Evolutionary conservation across 2,329 filamentous ascomycete genomes (phyloP), one percentile per base, ranked within the genome.

Genomic region (Botrytis galanthina): DNA sequence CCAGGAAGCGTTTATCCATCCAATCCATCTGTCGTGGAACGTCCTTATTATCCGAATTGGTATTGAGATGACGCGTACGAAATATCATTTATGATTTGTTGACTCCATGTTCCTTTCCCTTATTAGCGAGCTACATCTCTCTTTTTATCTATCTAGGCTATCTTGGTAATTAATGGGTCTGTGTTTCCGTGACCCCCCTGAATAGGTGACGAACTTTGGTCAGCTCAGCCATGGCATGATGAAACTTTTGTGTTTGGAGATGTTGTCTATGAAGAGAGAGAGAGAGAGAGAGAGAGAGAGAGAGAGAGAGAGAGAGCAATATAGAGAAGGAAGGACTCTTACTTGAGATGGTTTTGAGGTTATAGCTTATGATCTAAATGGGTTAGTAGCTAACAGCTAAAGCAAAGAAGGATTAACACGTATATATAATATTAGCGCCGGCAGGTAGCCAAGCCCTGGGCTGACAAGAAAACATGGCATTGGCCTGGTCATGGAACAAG

Each of bases 401-500:
- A 54, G 26, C 48, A n/a, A 14, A n/a, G 48, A n/a, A 54, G 48
- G 48, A 54, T n/a, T n/a, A 54, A n/a, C 48, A 54, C 48, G 48
- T 54, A n/a, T 54, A n/a, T 51, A 39, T 42, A 37, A 54, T 26
- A 44, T 70, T 46, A 46, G 67, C 67, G 67, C 67, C 54, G 67
- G 54, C 39, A 60, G 29, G 29, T 44, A 42, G 67, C 54, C 67
- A 70, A 70, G 67, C 39, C 37, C 35, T 70, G 59, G 66, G 64
- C 48, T 37, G 26, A 16, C 32, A 29, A n/a, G 35, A 68, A 35
- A 54, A 26, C 64, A 48, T 48, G 39, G 20, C n/a, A 48, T 48
- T 48, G 29, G 46, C 29, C 32, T 48, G 29, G 46, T 35, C 32
- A 29, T 37, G 46, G 46, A 32, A 22, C 29, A 14, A n/a, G 26